Conservation (phyloP, 1,284 basidiomycete species). For the Cryptococcus sp. region DNA sequence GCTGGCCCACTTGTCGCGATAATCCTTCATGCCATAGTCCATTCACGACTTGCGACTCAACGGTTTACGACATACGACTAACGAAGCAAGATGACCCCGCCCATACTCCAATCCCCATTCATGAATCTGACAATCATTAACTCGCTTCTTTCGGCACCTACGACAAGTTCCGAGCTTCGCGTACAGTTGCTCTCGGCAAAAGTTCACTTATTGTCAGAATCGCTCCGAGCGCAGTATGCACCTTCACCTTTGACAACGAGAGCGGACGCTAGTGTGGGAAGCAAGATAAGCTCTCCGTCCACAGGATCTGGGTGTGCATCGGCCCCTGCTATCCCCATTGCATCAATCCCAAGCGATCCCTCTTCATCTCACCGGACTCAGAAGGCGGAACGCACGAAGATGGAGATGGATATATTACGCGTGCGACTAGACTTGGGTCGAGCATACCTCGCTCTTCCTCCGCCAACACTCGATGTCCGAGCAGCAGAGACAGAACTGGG, state of each 20-base stretch:
- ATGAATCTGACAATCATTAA: conserved; percentile 25
- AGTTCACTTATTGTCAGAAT: conserved; percentile 29
- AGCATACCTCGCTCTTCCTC: conserved; percentile 16
- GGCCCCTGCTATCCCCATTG: too few species aligned
- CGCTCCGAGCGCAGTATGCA: not conserved
- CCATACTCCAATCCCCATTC: conserved; percentile 30
- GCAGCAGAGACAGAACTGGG: conserved; percentile 30
- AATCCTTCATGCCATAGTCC: not conserved
- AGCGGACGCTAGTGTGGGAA: not conserved
- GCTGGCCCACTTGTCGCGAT: too few species aligned
- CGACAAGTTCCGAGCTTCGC: conserved; percentile 13
- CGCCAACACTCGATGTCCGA: conserved; percentile 13
- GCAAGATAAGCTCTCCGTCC: too few species aligned
- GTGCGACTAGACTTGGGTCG: conserved; percentile 31
- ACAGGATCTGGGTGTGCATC: too few species aligned
- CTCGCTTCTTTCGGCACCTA: conserved; percentile 18
- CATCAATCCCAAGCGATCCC: not conserved
- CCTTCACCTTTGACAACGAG: not conserved
- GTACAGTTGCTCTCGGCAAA: conserved; percentile 39
- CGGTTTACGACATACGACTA: too few species aligned
- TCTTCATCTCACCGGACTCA: not conserved
- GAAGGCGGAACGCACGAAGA: conserved; percentile 4
- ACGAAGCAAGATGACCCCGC: conserved; percentile 13
- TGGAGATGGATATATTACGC: conserved; percentile 16
- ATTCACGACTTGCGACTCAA: too few species aligned